Evolutionary conservation across 352 stramenopile genomes (phyloP).

Genomic region (Sclerospora graminicola): DNA sequence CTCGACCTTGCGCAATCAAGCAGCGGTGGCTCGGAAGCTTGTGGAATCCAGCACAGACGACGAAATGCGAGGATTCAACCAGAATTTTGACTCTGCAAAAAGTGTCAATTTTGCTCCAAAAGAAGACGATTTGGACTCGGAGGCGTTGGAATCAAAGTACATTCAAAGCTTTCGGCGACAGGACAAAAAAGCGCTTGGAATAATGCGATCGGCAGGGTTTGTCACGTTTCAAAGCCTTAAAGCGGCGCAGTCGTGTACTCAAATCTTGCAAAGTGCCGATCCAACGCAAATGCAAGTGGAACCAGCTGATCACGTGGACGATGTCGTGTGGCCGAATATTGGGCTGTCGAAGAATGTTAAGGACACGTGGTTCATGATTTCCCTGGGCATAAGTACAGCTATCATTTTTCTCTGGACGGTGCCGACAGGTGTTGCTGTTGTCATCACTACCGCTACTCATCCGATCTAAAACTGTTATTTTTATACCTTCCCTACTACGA

Average conservation of each 20-base stretch:
- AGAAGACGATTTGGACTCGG: slow-evolving; percentile 26
- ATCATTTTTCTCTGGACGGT: slow-evolving; percentile 84
- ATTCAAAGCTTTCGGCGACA: slow-evolving; percentile 38
- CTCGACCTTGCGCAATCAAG: slow-evolving; percentile 52
- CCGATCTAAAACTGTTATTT: too few species aligned
- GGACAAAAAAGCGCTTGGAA: slow-evolving; percentile 31
- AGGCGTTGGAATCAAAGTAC: slow-evolving; percentile 40
- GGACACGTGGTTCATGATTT: slow-evolving; percentile 59
- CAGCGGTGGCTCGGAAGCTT: slow-evolving; percentile 41
- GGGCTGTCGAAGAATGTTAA: slow-evolving; percentile 68
- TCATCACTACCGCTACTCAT: too few species aligned
- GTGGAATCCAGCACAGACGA: slow-evolving; percentile 35
- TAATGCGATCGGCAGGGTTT: slow-evolving; percentile 69
- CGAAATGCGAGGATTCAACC: slow-evolving; percentile 12
- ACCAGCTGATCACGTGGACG: slow-evolving; percentile 41
- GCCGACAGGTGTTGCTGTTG: slow-evolving; percentile 68
- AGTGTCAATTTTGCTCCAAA: slow-evolving; percentile 21
- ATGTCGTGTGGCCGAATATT: slow-evolving; percentile 77
- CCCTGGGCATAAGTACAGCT: slow-evolving; percentile 36
- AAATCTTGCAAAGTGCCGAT: slow-evolving; percentile 66
- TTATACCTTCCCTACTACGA: too few species aligned
- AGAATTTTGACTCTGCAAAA: slow-evolving; percentile 16
- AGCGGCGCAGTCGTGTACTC: slow-evolving; percentile 59
- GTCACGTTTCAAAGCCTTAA: slow-evolving; percentile 76
- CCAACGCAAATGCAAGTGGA: slow-evolving; percentile 66